phyloP scores from a whole-genome alignment of 2,329 filamentous ascomycete genomes.

The Apiospora rasikravindrae region DNA sequence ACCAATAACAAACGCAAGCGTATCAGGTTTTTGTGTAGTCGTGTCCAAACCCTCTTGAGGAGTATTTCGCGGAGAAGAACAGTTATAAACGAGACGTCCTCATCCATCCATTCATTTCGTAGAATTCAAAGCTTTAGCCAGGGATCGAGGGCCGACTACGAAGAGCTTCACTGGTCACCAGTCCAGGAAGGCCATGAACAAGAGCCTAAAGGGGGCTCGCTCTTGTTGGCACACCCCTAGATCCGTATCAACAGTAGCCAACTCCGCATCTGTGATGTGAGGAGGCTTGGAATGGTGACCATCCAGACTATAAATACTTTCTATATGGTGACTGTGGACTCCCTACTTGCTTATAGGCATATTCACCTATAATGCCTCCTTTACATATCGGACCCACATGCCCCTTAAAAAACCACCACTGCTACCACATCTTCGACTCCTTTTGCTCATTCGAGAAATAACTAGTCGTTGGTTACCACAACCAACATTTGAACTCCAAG shows the following conservation, averaged over 20 bases:
- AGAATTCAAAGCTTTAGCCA: neutral
- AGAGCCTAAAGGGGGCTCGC: neutral
- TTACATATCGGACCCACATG: neutral
- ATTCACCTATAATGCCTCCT: neutral
- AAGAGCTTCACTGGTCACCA: neutral
- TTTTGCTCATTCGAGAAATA: neutral
- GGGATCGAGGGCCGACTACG: no score
- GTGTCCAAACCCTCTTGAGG: neutral
- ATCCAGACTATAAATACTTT: no score
- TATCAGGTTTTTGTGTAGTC: neutral
- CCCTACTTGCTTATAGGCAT: no score
- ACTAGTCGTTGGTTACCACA: neutral
- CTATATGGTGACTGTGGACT: neutral
- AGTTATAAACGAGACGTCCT: neutral
- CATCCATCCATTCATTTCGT: neutral
- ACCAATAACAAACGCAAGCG: neutral
- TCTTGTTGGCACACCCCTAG: neutral
- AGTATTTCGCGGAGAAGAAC: neutral
- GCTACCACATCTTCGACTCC: neutral
- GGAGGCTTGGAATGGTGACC: no score
- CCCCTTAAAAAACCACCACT: neutral
- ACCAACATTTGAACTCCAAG: neutral
- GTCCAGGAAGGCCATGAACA: no score
- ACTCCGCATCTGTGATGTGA: no score
- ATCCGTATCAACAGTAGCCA: no score